These are phyloP conservation scores for Quillaja saponaria DNA, from an alignment of 306 rosid genomes.

Conservation along the genomic window DNA sequence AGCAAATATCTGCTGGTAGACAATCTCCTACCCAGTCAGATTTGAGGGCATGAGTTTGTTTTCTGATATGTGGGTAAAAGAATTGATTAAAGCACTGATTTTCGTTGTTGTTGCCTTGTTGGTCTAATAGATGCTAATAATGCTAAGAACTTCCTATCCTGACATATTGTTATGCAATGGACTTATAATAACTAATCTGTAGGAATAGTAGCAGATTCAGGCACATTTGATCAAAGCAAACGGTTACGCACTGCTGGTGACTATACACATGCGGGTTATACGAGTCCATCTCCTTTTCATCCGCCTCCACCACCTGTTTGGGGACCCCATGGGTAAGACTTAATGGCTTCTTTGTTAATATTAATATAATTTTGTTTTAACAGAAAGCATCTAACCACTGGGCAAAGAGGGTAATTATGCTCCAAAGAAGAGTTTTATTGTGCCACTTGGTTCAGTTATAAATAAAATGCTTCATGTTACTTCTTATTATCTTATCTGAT, in stretches of 20 bases:
- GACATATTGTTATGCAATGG: background rate
- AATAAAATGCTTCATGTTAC: background rate
- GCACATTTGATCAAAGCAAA: conserved; percentile 77
- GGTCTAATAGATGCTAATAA: too few relatives aligned
- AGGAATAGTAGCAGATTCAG: conserved; percentile 80
- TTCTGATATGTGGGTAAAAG: too few relatives aligned
- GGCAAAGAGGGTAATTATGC: background rate
- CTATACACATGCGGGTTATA: conserved; percentile 73
- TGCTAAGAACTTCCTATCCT: conserved; percentile 2
- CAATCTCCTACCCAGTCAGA: too few relatives aligned
- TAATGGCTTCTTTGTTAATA: background rate
- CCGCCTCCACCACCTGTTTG: conserved; percentile 86
- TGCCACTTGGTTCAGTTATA: conserved; percentile 1
- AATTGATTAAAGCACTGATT: too few relatives aligned
- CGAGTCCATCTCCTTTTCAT: conserved; percentile 81
- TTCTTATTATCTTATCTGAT: conserved; percentile 6
- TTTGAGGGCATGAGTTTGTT: too few relatives aligned
- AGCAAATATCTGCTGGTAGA: too few relatives aligned
- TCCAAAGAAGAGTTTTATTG: conserved; percentile 2
- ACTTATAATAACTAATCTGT: conserved; percentile 36
- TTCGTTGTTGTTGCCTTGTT: too few relatives aligned
- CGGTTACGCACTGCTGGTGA: conserved; percentile 84
- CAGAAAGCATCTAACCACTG: too few relatives aligned
- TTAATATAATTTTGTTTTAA: background rate
- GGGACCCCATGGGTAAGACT: conserved; percentile 86